These are phyloP conservation scores for Verticillium alfalfae DNA, from an alignment of 2,329 filamentous ascomycete species.

Conservation along the genomic window DNA sequence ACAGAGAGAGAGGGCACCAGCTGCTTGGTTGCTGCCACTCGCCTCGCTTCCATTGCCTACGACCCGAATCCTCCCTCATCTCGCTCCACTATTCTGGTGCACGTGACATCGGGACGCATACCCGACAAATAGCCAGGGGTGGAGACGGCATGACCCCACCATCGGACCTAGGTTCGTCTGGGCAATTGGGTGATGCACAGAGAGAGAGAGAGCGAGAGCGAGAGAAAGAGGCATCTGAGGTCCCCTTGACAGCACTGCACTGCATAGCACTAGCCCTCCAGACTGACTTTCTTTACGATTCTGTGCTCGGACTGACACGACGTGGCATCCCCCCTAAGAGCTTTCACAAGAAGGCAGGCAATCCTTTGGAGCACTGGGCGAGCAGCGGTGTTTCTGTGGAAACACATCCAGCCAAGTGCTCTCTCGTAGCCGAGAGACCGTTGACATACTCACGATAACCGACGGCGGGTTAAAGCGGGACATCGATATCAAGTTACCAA, in stretches of 20 bases:
- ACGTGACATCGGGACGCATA: not conserved
- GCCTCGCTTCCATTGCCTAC: not conserved
- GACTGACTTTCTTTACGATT: not conserved
- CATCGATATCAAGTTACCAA: not conserved
- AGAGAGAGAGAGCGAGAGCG: too few species aligned
- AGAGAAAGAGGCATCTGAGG: not conserved
- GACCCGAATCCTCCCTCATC: not conserved
- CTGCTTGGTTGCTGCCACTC: not conserved
- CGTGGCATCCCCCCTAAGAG: not conserved
- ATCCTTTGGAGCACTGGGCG: too few species aligned
- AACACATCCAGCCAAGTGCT: not conserved
- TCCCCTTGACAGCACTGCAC: not conserved
- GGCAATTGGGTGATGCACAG: not conserved
- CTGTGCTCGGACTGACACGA: not conserved
- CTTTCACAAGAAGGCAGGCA: not conserved
- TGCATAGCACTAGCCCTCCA: not conserved
- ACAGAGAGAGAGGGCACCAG: too few species aligned
- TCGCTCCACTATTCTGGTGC: not conserved
- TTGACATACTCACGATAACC: not conserved
- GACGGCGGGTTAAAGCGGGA: not conserved
- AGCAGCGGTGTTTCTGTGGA: not conserved
- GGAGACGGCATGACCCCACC: not conserved
- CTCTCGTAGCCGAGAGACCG: not conserved
- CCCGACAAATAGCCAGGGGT: not conserved
- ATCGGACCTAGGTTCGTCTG: not conserved